Base-by-base conservation (phyloP, 805 yeast species). In the Priceomyces medius region DNA sequence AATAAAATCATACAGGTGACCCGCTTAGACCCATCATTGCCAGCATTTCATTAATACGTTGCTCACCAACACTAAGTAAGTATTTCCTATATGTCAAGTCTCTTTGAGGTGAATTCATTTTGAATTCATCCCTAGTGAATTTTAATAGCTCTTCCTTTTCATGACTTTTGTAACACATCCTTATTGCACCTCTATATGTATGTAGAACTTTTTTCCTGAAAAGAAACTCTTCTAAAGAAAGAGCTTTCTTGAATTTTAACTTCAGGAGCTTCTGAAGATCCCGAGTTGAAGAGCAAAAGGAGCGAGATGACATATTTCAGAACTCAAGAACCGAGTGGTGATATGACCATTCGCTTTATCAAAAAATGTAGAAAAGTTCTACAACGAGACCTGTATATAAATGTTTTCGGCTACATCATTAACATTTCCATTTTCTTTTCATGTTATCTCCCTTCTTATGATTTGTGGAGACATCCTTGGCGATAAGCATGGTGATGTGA, bases 191-290 rank as follows among this genome's bases (percentile, higher is more conserved):
- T 31, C 70, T 53, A 45, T 70, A 70, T 1, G 64, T 59, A 8
- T 52, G 45, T n/a, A 55, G 50, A 12, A 70, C 57, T 41, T 60
- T 59, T 35, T 55, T 63, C 13, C 73, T 57, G 39, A 70, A 68
- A 24, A 70, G 38, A 42, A 70, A 70, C 42, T 70, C 74, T 32
- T 70, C 73, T 4, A 70, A 49, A 4, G 69, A 52, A 16, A 65
- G 40, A 1, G 57, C 13, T 37, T 45, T 2, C 51, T 50, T 32
- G 47, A 35, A 17, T 31, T 37, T 12, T 28, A 10, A 10, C 17
- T 31, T 37, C 28, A 20, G 28, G 12, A 13, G 19, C 18, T 20
- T 21, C 16, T 35, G 38, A 9, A 35, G 20, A 12, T 31, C n/a
- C 31, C 7, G 24, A 23, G 31, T 7, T 20, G 28, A 20, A 13